phyloP scores from a whole-genome alignment of 108 stramenopile species.

The Tribonema minus region DNA sequence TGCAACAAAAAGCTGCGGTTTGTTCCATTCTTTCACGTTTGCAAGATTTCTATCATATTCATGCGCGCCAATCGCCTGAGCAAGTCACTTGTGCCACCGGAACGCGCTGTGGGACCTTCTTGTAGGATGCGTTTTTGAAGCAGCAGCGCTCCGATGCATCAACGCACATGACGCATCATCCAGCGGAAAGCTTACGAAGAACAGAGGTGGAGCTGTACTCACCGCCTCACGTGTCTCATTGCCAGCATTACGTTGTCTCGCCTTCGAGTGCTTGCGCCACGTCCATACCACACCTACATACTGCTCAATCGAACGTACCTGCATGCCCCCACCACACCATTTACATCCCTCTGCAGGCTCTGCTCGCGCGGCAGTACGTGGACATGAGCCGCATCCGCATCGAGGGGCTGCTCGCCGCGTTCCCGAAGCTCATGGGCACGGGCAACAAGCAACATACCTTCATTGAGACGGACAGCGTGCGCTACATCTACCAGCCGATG shows the following conservation, averaged over 20 bases:
- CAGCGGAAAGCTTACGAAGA: too few relatives aligned
- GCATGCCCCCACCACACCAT: background rate
- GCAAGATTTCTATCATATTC: too few relatives aligned
- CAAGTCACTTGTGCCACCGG: too few relatives aligned
- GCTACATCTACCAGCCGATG: conserved; percentile 96
- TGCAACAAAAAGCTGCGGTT: too few relatives aligned
- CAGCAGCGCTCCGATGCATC: too few relatives aligned
- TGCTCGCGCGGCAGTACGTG: conserved; percentile 95
- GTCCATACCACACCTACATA: background rate
- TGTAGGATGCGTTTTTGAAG: too few relatives aligned
- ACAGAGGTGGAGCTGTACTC: too few relatives aligned
- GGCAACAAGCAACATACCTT: conserved; percentile 84
- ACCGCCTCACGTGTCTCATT: background rate
- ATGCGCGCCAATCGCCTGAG: too few relatives aligned
- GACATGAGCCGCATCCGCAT: conserved; percentile 96
- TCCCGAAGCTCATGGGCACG: conserved; percentile 92
- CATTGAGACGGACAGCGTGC: conserved; percentile 95
- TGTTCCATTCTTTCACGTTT: too few relatives aligned
- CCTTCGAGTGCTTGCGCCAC: background rate
- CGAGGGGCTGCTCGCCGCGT: conserved; percentile 93
- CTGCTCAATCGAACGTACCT: background rate
- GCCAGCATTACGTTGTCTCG: background rate
- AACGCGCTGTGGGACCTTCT: too few relatives aligned
- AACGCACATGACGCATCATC: too few relatives aligned
- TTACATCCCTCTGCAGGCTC: conserved; percentile 24